Conservation (phyloP, 306 rosid genomes). For the Pueraria montana region DNA sequence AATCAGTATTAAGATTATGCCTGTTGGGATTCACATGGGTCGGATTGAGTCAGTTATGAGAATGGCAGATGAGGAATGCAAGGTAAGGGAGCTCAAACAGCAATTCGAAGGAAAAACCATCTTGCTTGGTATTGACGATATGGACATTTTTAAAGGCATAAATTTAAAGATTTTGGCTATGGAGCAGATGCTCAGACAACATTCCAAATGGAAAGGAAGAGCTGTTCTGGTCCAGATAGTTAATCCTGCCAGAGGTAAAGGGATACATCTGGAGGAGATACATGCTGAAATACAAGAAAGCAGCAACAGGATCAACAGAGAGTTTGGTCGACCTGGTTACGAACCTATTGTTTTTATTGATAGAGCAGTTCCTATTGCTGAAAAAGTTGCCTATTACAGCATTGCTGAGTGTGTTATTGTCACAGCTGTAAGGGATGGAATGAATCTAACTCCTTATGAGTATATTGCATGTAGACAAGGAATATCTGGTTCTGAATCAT, state of each 20-base stretch:
- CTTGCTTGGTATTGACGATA: slow-evolving; percentile 82
- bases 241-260: slow-evolving; percentile 84
- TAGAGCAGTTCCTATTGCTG: slow-evolving; percentile 64
- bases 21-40: slow-evolving; percentile 87
- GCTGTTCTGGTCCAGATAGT: slow-evolving; percentile 84
- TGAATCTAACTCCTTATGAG: slow-evolving; percentile 88
- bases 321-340: slow-evolving; percentile 72
- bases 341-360: slow-evolving; percentile 72
- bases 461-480: slow-evolving; percentile 85
- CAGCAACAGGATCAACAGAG: slow-evolving; percentile 68
- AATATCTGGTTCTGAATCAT: slow-evolving; percentile 59
- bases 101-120: slow-evolving; percentile 72
- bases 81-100: slow-evolving; percentile 62
- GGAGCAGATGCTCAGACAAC: slow-evolving; percentile 83
- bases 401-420: slow-evolving; percentile 88
- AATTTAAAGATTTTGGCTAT: slow-evolving; percentile 83
- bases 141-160: slow-evolving; percentile 84
- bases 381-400: slow-evolving; percentile 77
- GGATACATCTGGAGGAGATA: slow-evolving; percentile 69
- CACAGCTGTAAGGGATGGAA: slow-evolving; percentile 90
- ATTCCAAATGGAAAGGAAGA: slow-evolving; percentile 76
- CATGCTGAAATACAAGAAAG: slow-evolving; percentile 69
- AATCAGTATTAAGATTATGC: slow-evolving; percentile 87
- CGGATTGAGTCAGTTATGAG: slow-evolving; percentile 79
- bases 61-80: slow-evolving; percentile 66